Base-by-base conservation (phyloP, 2,329 filamentous ascomycete genomes). In the Hypoxylon sp. region DNA sequence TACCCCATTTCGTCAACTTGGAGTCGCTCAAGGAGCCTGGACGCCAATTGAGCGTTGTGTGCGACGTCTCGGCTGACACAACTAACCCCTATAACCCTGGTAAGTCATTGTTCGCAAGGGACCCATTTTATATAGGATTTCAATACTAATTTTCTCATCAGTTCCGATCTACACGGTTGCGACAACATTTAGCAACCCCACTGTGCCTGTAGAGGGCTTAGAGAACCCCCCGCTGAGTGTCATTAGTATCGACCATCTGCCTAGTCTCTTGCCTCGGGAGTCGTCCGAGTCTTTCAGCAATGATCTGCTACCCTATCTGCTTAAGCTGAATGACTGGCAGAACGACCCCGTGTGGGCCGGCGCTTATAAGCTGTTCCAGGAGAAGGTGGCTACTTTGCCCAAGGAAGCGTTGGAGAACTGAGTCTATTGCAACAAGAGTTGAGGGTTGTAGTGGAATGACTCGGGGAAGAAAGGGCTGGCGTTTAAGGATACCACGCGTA, bases 141-240 rank as follows among this genome's bases (percentile, higher is more conserved):
- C 2, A 28, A 28, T 48, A 28, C 19, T 72, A 36, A 73, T 63
- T 52, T 73, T 63, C 3, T 56, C 43, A 36, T 19, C 75, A 72
- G 88, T 94, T 60, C 94, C 94, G 23, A 90, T 97, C 77, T 97
- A 97, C 84, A 85, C 86, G 72, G 89, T 92, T 77, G 92, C 93
- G 80, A 97, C 92, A 51, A 96, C 93, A 21, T 98, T 98, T 78
- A 88, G 90, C 77, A 89, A 92, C 77, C 95, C 94, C n/a, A 97
- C 93, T 0, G 90, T 97, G 0, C 86, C 90, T 0, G 91, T 96
- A 23, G 83, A 88, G 34, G 80, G 89, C 85, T 70, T 87, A 82
- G 75, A 85, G 80, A 78, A 83, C 58, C 86, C 89, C 0, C 86
- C 87, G 6, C 82, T 97, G 62, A 90, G 87, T 51, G 92, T 98